Conservation (phyloP, 768 basidiomycete species). For the Termitomyces sp. region DNA sequence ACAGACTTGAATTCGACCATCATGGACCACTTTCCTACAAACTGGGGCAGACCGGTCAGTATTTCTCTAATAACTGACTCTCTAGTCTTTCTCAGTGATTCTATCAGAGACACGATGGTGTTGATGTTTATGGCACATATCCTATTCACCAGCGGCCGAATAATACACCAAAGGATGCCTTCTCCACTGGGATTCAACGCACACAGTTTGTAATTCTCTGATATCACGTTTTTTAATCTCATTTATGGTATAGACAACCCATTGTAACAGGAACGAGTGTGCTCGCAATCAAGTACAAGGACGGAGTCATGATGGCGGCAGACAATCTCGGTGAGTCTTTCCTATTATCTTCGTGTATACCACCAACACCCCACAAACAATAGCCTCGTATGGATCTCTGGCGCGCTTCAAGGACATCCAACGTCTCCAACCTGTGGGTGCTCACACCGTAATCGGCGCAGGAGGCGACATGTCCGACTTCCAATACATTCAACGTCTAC, state of each 20-base stretch:
- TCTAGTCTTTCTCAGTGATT: background rate
- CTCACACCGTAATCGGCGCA: constrained; percentile 83
- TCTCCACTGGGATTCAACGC: constrained; percentile 62
- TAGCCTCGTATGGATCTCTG: constrained; percentile 95
- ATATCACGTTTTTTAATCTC: background rate
- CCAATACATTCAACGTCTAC: constrained; percentile 79
- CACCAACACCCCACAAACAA: background rate
- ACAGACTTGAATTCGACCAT: background rate
- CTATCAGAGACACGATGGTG: constrained; percentile 61
- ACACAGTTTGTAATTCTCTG: constrained; percentile 57
- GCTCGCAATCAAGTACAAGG: constrained; percentile 90
- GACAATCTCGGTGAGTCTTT: constrained; percentile 81
- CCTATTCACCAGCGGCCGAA: constrained; percentile 61
- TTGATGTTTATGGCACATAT: constrained; percentile 74
- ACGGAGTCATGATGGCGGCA: constrained; percentile 97
- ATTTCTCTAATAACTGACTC: background rate
- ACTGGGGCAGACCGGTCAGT: constrained; percentile 77
- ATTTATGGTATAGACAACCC: constrained; percentile 57
- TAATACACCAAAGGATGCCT: constrained; percentile 47
- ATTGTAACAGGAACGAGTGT: constrained; percentile 98
- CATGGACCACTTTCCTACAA: constrained; percentile 84
- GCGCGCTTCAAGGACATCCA: constrained; percentile 94
- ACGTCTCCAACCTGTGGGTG: constrained; percentile 81
- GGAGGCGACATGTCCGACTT: constrained; percentile 98
- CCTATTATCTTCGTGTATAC: background rate